These are phyloP conservation scores for Rutstroemia sp. DNA, from an alignment of 2,329 filamentous ascomycete genomes.

Conservation along the genomic window DNA sequence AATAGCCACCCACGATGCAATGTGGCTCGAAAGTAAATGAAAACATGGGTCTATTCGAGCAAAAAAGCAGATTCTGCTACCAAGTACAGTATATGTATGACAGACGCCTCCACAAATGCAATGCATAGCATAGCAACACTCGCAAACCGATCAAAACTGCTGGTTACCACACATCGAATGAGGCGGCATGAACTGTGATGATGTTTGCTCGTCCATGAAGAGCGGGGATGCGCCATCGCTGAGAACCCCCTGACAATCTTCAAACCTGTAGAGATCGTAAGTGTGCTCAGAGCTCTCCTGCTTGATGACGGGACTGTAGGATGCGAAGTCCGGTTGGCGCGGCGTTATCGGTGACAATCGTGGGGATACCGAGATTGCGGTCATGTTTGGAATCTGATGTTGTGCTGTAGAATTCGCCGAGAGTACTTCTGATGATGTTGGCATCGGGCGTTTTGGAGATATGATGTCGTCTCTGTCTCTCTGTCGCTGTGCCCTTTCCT, in stretches of 20 bases:
- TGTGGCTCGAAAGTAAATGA: neutral
- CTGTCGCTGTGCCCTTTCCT: conserved; percentile 18
- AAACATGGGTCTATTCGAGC: neutral
- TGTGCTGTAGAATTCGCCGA: neutral
- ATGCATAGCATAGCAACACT: neutral
- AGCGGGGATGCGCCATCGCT: conserved; percentile 19
- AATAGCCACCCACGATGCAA: neutral
- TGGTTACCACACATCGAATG: conserved; percentile 9
- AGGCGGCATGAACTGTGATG: conserved; percentile 10
- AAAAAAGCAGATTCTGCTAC: neutral
- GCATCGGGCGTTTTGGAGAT: conserved; percentile 6
- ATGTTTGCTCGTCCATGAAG: conserved; percentile 18
- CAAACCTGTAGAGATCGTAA: conserved; percentile 20
- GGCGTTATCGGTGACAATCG: conserved; percentile 21
- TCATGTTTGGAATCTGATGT: neutral
- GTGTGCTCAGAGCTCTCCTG: conserved; percentile 15
- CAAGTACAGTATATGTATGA: conserved; percentile 1
- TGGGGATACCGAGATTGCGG: neutral
- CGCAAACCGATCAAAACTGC: conserved; percentile 2
- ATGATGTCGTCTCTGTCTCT: conserved; percentile 10
- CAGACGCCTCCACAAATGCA: neutral
- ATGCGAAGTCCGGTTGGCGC: conserved; percentile 4
- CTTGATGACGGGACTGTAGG: conserved; percentile 11
- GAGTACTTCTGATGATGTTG: neutral
- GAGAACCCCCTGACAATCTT: conserved; percentile 24